These are phyloP conservation scores for Aspergillaceae sp. DNA, from an alignment of 2,329 filamentous ascomycete genomes.

Conservation along the genomic window DNA sequence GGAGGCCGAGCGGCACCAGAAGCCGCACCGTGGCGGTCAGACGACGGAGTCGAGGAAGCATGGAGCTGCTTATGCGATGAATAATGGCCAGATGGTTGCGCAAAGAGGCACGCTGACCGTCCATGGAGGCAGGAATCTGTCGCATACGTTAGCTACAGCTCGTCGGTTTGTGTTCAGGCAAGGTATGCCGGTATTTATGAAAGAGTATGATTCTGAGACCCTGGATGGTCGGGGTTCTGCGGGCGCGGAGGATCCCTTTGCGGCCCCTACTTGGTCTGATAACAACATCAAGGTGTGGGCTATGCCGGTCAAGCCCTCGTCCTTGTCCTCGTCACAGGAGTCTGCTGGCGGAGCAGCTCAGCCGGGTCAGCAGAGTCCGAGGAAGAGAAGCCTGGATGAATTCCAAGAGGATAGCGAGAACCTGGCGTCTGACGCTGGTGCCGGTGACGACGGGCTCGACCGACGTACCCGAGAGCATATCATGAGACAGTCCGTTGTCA, in stretches of 20 bases:
- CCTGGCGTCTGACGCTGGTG: not conserved
- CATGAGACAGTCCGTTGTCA: constrained; percentile 55
- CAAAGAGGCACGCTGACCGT: constrained; percentile 48
- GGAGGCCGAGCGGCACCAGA: constrained; percentile 32
- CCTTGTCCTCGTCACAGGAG: constrained; percentile 3
- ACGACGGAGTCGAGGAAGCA: constrained; percentile 12
- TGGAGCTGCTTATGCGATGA: constrained; percentile 20
- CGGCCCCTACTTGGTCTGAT: constrained; percentile 64
- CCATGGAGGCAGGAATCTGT: constrained; percentile 72
- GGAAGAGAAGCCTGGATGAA: constrained; percentile 45
- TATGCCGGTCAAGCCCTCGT: constrained; percentile 46
- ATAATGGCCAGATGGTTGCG: constrained; percentile 14
- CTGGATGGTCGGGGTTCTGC: constrained; percentile 15
- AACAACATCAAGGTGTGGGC: constrained; percentile 76
- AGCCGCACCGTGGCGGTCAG: constrained; percentile 11
- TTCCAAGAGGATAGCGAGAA: constrained; percentile 23
- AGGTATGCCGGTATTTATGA: constrained; percentile 61
- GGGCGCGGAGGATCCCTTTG: constrained; percentile 17
- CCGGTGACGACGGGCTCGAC: constrained; percentile 8
- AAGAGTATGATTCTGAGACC: constrained; percentile 52
- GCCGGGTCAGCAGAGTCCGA: constrained; percentile 19
- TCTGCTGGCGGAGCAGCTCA: constrained; percentile 7
- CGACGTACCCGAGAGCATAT: constrained; percentile 36
- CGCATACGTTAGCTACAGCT: constrained; percentile 71
- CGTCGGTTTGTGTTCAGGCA: constrained; percentile 80